These are phyloP conservation scores for Oryza longistaminata DNA, from an alignment of 176 grass and related monocot species.

Conservation along the genomic window DNA sequence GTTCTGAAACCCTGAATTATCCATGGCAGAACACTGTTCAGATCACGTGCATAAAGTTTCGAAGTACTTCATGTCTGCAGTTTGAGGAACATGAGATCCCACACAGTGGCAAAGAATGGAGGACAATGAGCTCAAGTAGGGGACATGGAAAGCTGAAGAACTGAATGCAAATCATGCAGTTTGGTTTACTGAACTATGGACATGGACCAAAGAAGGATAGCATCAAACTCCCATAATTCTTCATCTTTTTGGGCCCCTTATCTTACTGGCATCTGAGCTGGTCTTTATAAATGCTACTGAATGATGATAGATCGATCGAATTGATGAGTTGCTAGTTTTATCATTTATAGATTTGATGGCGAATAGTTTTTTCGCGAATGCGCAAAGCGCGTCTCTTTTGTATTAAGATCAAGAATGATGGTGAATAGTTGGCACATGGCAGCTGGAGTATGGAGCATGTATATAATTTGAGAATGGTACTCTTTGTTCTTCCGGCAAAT, in stretches of 20 bases:
- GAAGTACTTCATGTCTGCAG: background rate
- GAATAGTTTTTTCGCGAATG: background rate
- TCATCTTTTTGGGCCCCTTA: background rate
- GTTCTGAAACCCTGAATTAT: background rate
- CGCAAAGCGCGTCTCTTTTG: too few relatives aligned
- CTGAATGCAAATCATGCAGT: background rate
- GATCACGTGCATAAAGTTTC: background rate
- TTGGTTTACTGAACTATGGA: background rate
- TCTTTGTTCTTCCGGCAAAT: background rate
- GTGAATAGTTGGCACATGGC: conserved; percentile 7
- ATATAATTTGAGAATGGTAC: too few relatives aligned
- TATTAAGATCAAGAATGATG: background rate
- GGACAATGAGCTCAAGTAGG: background rate
- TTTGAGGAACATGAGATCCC: conserved; percentile 25
- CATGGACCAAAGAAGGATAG: conserved; percentile 26
- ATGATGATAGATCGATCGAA: background rate
- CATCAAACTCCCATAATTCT: background rate
- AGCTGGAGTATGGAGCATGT: background rate
- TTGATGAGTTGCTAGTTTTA: background rate
- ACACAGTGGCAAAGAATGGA: background rate
- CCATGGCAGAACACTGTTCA: background rate
- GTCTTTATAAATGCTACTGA: conserved; percentile 19
- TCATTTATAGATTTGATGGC: conserved; percentile 10
- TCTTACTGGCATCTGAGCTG: conserved; percentile 30
- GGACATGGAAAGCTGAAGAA: background rate